Evolutionary conservation across 345 rosid genomes (phyloP), one percentile per base, ranked within the genome.

Genomic region (Sonneratia alba): DNA sequence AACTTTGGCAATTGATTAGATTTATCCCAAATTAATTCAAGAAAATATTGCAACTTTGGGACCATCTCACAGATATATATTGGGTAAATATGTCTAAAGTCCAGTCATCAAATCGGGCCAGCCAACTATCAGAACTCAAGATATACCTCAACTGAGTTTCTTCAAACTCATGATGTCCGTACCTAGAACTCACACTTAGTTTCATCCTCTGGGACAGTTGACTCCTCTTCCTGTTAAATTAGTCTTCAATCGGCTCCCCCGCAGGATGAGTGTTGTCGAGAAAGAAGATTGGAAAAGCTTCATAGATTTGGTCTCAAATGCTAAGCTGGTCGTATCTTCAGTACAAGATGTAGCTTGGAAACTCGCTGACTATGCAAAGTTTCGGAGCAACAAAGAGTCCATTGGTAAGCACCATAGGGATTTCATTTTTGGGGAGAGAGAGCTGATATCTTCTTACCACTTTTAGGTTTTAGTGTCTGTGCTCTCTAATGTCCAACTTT

Each of bases 301-400:
- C 10, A 69, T 87, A 57, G 95, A 85, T 72, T 71, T 88, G 83
- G 88, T 91, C 63, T 70, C 96, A 74, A 91, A 94, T 73, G 95
- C 98, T 3, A 91, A 88, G 78, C 96, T 82, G 80, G 92, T 90
- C 24, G 89, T 91, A 56, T 78, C 90, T 70, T 90, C 91, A 18
- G 90, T 87, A 74, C 97, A 92, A 83, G 97, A 90, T 67, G 97
- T 85, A 76, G 96, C 96, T 77, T 59, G 84, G 61, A 95, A 92
- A 80, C 92, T 92, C 66, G 91, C 86, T 55, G 92, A 92, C 73
- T 90, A 81, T 85, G 92, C 97, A 42, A 85, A 85, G 38, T 86
- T 95, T 72, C 74, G 86, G 55, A 76, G 81, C 73, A 82, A 77
- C 78, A 81, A 82, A 74, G 83, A 62, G 57, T 74, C 72, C 62